Conservation (phyloP, 2,329 filamentous ascomycete genomes). For the Epichloe coenophiala region DNA sequence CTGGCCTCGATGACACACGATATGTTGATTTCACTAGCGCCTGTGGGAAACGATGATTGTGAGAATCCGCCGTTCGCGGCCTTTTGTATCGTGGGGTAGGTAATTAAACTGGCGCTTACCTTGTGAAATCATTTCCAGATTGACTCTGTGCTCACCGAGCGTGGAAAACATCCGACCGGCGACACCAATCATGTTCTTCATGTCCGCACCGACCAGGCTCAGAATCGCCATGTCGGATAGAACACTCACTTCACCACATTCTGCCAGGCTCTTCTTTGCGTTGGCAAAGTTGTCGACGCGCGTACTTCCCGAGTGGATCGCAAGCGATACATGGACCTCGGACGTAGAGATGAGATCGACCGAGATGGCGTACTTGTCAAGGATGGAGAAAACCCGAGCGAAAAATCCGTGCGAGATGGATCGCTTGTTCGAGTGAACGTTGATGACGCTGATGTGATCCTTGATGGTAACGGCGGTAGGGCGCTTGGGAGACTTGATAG, state of each 20-base stretch:
- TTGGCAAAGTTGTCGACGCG: conserved; percentile 49
- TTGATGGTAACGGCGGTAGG: conserved; percentile 94
- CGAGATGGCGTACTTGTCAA: conserved; percentile 74
- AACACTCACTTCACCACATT: conserved; percentile 82
- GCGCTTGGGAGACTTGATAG: conserved; percentile 48
- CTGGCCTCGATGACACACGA: conserved; percentile 90
- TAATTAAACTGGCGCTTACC: conserved; percentile 38
- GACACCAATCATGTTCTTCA: conserved; percentile 96
- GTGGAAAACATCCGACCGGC: conserved; percentile 91
- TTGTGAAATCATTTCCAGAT: conserved; percentile 99
- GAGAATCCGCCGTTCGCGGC: not conserved
- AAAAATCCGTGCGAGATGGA: conserved; percentile 95
- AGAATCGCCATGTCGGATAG: conserved; percentile 90
- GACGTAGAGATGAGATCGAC: conserved; percentile 94
- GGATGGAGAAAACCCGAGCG: conserved; percentile 80
- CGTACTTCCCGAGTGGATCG: conserved; percentile 68
- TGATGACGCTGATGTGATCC: conserved; percentile 90
- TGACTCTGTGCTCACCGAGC: conserved; percentile 83
- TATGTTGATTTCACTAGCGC: conserved; percentile 97
- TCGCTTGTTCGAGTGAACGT: conserved; percentile 94
- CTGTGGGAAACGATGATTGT: conserved; percentile 28
- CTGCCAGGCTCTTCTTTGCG: conserved; percentile 58
- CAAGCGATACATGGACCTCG: conserved; percentile 96
- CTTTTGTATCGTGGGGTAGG: not conserved
- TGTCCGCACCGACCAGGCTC: conserved; percentile 83